Evolutionary conservation across 306 rosid species (phyloP).

Genomic region (Quercus parvula): DNA sequence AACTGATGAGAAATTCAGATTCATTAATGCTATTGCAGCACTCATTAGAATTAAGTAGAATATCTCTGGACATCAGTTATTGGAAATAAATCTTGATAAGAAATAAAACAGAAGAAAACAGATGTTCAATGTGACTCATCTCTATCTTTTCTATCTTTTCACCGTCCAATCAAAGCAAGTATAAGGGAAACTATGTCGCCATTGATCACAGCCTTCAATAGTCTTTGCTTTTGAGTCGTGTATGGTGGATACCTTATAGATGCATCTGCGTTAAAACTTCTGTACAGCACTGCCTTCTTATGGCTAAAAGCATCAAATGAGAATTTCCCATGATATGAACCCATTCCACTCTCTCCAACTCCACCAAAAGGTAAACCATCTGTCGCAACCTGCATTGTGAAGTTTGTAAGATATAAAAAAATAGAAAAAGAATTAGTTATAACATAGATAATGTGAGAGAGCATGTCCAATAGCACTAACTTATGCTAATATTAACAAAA

Average conservation of each 20-base stretch:
- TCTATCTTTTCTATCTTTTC: constrained; percentile 21
- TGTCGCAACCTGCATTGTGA: constrained; percentile 49
- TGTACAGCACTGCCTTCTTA: constrained; percentile 67
- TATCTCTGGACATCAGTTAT: background rate
- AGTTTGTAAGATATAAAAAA: background rate
- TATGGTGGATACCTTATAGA: constrained; percentile 70
- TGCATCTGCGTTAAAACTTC: constrained; percentile 59
- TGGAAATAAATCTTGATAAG: background rate
- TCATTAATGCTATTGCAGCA: background rate
- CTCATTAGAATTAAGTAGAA: background rate
- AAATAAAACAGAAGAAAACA: background rate
- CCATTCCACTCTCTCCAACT: constrained; percentile 92
- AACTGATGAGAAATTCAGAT: background rate
- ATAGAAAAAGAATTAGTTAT: background rate
- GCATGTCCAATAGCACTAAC: background rate
- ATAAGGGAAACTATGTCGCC: constrained; percentile 44
- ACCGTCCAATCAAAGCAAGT: constrained; percentile 52
- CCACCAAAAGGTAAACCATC: constrained; percentile 82
- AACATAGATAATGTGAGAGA: background rate
- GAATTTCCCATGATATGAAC: constrained; percentile 75
- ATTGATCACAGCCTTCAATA: constrained; percentile 50
- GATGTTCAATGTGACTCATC: background rate
- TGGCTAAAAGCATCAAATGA: constrained; percentile 83
- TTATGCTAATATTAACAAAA: background rate
- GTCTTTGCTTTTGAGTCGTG: constrained; percentile 50